These are phyloP conservation scores for Neofusicoccum ribis DNA, from an alignment of 2,329 filamentous ascomycete species.

Conservation along the genomic window DNA sequence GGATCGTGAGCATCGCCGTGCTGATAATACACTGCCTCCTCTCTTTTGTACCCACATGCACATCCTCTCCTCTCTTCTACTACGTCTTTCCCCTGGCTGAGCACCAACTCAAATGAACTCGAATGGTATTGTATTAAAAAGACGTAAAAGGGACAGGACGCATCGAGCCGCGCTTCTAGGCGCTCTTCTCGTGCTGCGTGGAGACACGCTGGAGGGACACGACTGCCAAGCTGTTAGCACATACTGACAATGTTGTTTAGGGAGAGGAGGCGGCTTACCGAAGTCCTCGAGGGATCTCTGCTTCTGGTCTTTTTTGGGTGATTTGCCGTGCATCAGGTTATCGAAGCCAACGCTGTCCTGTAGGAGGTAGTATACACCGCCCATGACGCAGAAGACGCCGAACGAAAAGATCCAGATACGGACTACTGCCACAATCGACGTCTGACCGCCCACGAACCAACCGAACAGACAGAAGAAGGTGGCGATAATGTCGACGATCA, in stretches of 20 bases:
- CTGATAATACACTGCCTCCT: neutral
- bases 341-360: slow-evolving; percentile 81
- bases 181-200: slow-evolving; percentile 86
- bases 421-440: slow-evolving; percentile 79
- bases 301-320: slow-evolving; percentile 76
- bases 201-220: slow-evolving; percentile 88
- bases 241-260: slow-evolving; percentile 1
- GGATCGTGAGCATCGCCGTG: neutral
- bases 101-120: neutral
- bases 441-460: slow-evolving; percentile 71
- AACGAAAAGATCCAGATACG: slow-evolving; percentile 92
- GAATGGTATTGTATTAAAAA: slow-evolving; percentile 18
- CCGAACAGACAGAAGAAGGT: slow-evolving; percentile 85
- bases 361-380: slow-evolving; percentile 74
- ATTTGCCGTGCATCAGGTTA: slow-evolving; percentile 91
- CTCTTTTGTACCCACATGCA: slow-evolving; percentile 12
- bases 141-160: neutral
- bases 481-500: slow-evolving; percentile 79
- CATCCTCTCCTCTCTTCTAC: neutral
- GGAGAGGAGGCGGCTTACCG: slow-evolving; percentile 58
- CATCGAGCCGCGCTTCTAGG: slow-evolving; percentile 49
- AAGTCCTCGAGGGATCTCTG: slow-evolving; percentile 88
- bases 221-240: slow-evolving; percentile 62
- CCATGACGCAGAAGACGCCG: slow-evolving; percentile 83
- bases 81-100: neutral